These are phyloP conservation scores for Haberlea rhodopensis DNA, from an alignment of 257 asterid genomes.

Conservation along the genomic window DNA sequence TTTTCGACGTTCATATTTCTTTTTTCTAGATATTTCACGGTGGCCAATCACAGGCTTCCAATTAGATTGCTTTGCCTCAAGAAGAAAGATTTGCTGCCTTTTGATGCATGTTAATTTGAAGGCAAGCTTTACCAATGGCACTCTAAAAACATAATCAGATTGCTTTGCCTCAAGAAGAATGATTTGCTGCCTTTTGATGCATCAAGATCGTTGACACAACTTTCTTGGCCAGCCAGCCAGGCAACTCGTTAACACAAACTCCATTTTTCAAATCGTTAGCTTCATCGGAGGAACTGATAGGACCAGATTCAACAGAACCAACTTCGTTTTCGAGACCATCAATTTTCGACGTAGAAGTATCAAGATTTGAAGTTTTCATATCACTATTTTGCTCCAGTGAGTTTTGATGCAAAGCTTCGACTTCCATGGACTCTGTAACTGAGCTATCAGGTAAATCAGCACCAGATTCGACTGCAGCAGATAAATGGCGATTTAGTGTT, in stretches of 20 bases:
- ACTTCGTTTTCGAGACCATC: conserved; percentile 9
- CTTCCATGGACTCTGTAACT: conserved; percentile 21
- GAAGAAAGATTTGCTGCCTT: conserved; percentile 8
- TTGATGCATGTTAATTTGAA: too few relatives aligned
- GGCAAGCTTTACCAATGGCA: too few relatives aligned
- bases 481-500: conserved; percentile 2
- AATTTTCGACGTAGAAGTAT: conserved; percentile 16
- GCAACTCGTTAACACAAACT: conserved; percentile 3
- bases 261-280: conserved; percentile 15
- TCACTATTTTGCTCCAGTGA: conserved; percentile 26
- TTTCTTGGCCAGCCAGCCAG: conserved; percentile 17
- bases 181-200: too few relatives aligned
- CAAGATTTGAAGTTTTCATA: conserved; percentile 4
- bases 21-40: conserved; percentile 11
- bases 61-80: conserved; percentile 24
- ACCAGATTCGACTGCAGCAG: conserved; percentile 16
- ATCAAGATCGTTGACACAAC: background rate
- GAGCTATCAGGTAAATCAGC: background rate
- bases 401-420: conserved; percentile 16
- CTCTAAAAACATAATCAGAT: too few relatives aligned
- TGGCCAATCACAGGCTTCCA: background rate
- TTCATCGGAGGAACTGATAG: conserved; percentile 17
- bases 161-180: too few relatives aligned
- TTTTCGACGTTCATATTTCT: background rate
- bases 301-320: conserved; percentile 28